These are phyloP conservation scores for Fusarium sp. DNA, from an alignment of 2,329 filamentous ascomycete genomes.

Conservation along the genomic window DNA sequence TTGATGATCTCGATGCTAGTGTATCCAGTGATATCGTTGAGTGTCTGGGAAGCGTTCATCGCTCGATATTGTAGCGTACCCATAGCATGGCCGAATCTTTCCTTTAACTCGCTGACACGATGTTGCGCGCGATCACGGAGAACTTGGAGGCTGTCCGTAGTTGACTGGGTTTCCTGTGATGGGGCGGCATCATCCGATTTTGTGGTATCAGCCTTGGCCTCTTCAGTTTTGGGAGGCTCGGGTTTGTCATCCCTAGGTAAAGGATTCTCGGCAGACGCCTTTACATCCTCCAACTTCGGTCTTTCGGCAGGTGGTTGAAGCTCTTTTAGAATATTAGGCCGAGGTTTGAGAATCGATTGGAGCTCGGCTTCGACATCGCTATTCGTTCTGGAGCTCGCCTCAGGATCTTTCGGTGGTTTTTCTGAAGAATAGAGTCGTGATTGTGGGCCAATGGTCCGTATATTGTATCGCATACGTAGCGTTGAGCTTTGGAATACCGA, in stretches of 20 bases:
- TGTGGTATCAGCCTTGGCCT: slow-evolving; percentile 10
- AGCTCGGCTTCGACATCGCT: slow-evolving; percentile 36
- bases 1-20: slow-evolving; percentile 90
- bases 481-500: slow-evolving; percentile 27
- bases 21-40: slow-evolving; percentile 97
- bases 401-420: slow-evolving; percentile 37
- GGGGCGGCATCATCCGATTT: slow-evolving; percentile 16
- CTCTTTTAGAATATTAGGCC: slow-evolving; percentile 25
- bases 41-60: slow-evolving; percentile 84
- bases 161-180: slow-evolving; percentile 14
- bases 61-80: slow-evolving; percentile 89
- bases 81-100: slow-evolving; percentile 70
- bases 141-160: slow-evolving; percentile 44
- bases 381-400: slow-evolving; percentile 26
- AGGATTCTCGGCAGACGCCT: neutral
- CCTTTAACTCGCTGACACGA: slow-evolving; percentile 51
- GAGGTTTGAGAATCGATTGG: slow-evolving; percentile 38
- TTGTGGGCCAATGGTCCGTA: slow-evolving; percentile 39
- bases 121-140: slow-evolving; percentile 52
- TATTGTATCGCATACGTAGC: slow-evolving; percentile 40
- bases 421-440: slow-evolving; percentile 47
- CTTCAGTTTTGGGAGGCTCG: slow-evolving; percentile 9
- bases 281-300: slow-evolving; percentile 17
- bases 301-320: slow-evolving; percentile 19
- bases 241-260: slow-evolving; percentile 10